Evolutionary conservation across 805 yeast species (phyloP).

Genomic region (Scheffersomyces ergatensis): DNA sequence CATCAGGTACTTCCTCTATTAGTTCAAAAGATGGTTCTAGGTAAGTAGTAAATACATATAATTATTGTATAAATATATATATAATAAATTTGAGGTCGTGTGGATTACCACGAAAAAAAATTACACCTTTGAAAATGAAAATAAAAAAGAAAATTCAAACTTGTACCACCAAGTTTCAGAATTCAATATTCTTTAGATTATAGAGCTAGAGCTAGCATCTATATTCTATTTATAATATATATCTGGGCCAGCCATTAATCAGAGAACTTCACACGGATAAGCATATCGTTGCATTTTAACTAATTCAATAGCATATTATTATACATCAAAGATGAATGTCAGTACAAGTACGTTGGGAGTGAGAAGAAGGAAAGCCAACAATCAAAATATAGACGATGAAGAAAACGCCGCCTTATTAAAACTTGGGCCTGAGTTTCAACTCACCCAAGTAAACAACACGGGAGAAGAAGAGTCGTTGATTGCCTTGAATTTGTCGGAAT

Average conservation of each 20-base stretch:
- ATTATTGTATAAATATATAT: too few relatives aligned
- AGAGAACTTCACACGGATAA: background rate
- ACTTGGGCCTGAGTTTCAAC: constrained; percentile 90
- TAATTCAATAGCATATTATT: background rate
- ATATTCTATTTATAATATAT: background rate
- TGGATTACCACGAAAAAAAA: too few relatives aligned
- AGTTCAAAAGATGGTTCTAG: background rate
- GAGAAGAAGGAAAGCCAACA: constrained; percentile 63
- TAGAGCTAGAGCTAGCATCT: background rate
- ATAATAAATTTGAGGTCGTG: background rate
- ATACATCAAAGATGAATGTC: constrained; percentile 59
- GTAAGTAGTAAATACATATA: background rate
- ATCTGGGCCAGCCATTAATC: background rate
- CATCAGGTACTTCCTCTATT: background rate
- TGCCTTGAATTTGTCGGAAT: constrained; percentile 85
- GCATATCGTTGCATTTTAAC: background rate
- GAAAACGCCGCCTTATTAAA: constrained; percentile 87
- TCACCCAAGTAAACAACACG: constrained; percentile 74
- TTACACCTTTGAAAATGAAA: too few relatives aligned
- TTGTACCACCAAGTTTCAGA: too few relatives aligned
- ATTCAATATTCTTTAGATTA: background rate
- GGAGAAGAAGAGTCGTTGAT: constrained; percentile 76
- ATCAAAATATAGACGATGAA: constrained; percentile 72
- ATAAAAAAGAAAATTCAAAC: too few relatives aligned
- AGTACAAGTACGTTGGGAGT: constrained; percentile 87